Base-by-base conservation (phyloP, 2,329 filamentous ascomycete genomes). In the Chrysoporthe austroafricana region DNA sequence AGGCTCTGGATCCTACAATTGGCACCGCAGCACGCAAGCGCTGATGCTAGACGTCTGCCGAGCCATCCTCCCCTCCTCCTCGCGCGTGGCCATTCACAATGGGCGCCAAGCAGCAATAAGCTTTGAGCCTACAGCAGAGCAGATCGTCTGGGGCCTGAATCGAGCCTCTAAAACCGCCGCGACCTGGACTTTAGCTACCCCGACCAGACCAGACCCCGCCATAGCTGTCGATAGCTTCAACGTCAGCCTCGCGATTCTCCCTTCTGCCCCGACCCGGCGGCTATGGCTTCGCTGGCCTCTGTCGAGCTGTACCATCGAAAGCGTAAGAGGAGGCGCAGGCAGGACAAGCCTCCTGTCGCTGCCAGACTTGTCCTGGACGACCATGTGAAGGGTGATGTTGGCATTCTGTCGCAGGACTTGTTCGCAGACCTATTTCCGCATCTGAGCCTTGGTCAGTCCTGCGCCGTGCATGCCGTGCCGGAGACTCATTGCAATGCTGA, bases 291-390 rank as follows among this genome's bases (percentile, higher is more conserved):
- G 59, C 67, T 75, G 26, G 69, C 76, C 67, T 72, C 73, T 7
- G 60, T 69, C 52, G 60, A 71, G 46, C 50, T 65, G 26, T 63
- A 70, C 36, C 72, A 72, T 59, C 79, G 77, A 72, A 83, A 80
- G 74, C 81, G 81, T 68, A 81, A 80, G 66, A 81, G 86, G 67
- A 82, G 87, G 71, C 83, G 87, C 62, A 82, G 86, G 65, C 83
- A 88, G 72, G 88, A 96, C 77, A 94, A 92, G 77, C 86, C 91
- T 8, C 86, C 94, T 56, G 85, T 97, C 68, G 86, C 92, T 68
- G 94, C 93, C 66, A 89, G 91, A 67, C 84, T 98, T 62, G 86
- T 96, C 48, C 87, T 97, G 66, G 94, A 97, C 78, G 91, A 94
- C 76, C 90, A 91, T 77, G 85, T 97, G 74, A 92, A 91, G 79